Conservation (phyloP, 164 flowering plant genomes). For the Aristolochia fimbriata region DNA sequence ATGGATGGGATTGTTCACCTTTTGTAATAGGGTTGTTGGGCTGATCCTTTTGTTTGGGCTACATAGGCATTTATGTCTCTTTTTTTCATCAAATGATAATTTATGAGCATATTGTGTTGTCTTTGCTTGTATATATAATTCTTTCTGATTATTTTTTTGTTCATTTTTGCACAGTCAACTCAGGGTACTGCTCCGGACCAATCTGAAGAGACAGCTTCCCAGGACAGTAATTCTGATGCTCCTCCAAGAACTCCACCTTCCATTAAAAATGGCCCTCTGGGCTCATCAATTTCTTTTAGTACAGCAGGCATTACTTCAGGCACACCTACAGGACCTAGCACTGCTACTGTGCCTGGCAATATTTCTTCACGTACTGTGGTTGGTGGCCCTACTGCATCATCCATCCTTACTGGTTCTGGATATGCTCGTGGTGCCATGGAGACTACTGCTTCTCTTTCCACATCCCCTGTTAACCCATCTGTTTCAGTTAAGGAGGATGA, state of each 20-base stretch:
- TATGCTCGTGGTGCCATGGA: constrained; percentile 41
- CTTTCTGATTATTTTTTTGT: constrained; percentile 27
- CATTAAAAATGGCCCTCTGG: constrained; percentile 31
- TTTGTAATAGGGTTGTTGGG: too few relatives aligned
- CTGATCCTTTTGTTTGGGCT: too few relatives aligned
- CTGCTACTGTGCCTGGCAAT: constrained; percentile 29
- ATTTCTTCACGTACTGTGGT: constrained; percentile 27
- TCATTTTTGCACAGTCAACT: constrained; percentile 21
- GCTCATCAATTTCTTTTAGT: constrained; percentile 34
- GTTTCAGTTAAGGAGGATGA: constrained; percentile 70
- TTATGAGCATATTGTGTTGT: neutral
- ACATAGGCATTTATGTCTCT: too few relatives aligned
- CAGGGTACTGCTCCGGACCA: constrained; percentile 48
- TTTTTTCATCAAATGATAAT: too few relatives aligned
- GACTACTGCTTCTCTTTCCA: constrained; percentile 27
- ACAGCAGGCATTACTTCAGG: constrained; percentile 4
- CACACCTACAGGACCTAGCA: constrained; percentile 40
- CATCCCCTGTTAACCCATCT: constrained; percentile 43
- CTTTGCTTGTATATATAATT: neutral
- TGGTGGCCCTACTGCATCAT: constrained; percentile 32
- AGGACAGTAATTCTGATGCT: constrained; percentile 54
- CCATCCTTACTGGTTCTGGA: constrained; percentile 33
- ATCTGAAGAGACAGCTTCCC: constrained; percentile 59
- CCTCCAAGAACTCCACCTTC: constrained; percentile 64
- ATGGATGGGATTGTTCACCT: too few relatives aligned